A percentile compares a stretch with the other conserved stretches of the same genome.
Conservation (phyloP, 2,329 filamentous ascomycete species). For the Sporothrix protearum region DNA sequence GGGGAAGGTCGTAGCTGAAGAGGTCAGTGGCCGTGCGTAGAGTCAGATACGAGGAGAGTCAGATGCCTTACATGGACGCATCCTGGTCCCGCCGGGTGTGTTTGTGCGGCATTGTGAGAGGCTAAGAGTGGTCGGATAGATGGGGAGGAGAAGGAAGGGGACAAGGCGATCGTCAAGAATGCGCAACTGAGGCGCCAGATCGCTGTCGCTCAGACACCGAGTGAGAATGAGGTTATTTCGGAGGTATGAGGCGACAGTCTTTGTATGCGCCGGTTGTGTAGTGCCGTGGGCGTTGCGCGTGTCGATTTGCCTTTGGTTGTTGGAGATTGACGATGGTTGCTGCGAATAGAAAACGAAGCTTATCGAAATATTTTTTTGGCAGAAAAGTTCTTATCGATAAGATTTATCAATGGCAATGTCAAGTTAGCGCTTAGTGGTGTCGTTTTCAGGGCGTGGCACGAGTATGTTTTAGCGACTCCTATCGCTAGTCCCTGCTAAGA, state of each 20-base stretch:
- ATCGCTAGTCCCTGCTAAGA: not conserved
- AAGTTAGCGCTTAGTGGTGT: not conserved
- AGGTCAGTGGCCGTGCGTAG: not conserved
- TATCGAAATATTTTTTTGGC: conserved; percentile 13
- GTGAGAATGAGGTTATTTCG: not conserved
- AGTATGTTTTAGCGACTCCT: not conserved
- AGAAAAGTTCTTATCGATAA: not conserved
- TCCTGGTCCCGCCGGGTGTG: conserved; percentile 66
- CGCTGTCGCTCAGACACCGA: not conserved
- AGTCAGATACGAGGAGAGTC: not conserved
- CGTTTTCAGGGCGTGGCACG: not conserved
- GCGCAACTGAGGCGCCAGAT: not conserved
- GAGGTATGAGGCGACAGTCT: not conserved
- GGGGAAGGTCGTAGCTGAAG: conserved; percentile 49
- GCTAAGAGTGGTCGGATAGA: not conserved
- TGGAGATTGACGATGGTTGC: too few species aligned
- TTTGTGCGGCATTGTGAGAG: conserved; percentile 71
- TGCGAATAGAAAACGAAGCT: conserved; percentile 15
- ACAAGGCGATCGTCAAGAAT: not conserved
- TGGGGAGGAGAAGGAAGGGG: not conserved
- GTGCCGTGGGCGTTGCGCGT: not conserved
- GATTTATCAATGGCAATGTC: not conserved
- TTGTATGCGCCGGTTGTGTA: not conserved
- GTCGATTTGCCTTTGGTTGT: not conserved
- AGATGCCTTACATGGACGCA: conserved; percentile 45